Evolutionary conservation across 2,329 filamentous ascomycete species (phyloP), one percentile per base, ranked within the genome.

Genomic region (Alternaria angustiovoidea): DNA sequence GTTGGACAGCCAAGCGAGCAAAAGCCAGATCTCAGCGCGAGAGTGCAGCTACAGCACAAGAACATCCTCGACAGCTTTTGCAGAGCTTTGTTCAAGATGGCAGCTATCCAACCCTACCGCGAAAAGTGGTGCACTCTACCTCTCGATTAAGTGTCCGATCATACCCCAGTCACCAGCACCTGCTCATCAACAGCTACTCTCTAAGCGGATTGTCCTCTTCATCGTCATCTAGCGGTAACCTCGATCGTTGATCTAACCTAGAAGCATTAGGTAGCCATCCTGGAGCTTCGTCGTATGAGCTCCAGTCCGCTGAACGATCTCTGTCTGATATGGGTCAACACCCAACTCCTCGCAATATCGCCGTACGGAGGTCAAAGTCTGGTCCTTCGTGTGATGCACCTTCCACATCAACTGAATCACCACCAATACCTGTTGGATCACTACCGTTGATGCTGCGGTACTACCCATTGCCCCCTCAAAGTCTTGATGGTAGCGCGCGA

Each of bases 1-100:
- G 58, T 2, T 73, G 66, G 64, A 73, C 69, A 53, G 62, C 59
- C 5, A 63, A 62, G 28, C 62, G 68, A 28, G 66, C 68, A 20
- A 60, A 51, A 42, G 62, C 70, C 14, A 65, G 66, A 28, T 54
- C 61, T 2, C 63, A 53, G n/a, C 59, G 61, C 5, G 66, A 72
- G 42, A 53, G 65, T 57, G 65, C 62, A 41, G 54, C 67, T n/a
- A 26, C 57, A 20, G 61, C 61, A 51, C 62, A 60, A 36, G 63
- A 46, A 48, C 51, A 51, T 12, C 57, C 47, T n/a, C 59, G 57
- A n/a, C 59, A 67, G 26, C 52, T 41, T 3, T 55, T 67, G 47
- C 52, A 57, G 2, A 55, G 59, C 32, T 54, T 49, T 2, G 28
- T 68, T 8, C 44, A 42, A 7, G 58, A 58, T 38, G 61, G 58